Base-by-base conservation (phyloP, 257 asterid species). In the Fraxinus anomala region DNA sequence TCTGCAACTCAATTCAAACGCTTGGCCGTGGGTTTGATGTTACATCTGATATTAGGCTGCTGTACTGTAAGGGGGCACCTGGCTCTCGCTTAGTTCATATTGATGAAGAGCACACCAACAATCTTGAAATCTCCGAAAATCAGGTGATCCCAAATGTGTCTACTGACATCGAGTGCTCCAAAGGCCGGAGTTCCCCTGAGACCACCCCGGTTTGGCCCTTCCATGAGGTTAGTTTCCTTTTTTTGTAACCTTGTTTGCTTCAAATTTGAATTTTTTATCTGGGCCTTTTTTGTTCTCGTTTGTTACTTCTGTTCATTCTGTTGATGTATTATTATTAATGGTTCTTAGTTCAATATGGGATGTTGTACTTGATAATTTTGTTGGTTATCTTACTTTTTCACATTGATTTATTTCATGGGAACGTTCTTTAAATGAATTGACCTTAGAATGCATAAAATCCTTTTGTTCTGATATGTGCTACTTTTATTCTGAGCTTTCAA, bases 21-120 rank as follows among this genome's bases (percentile, higher is more conserved):
- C 87, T 96, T 67, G 99, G 99, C 16, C 93, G 99, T 70, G 99
- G 99, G 0, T 96, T 96, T 78, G 99, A 96, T 79, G 99, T 96
- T 76, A 92, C 99, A 28, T 96, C 99, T 33, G 99, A 96, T 85
- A 96, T 93, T 76, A 91, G 99, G 89, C 88, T 96, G 54, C 82
- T 96, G 61, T 96, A 96, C 78, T 96, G 99, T 73, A 96, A 96
- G 82, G 99, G 99, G 51, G 88, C 93, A 0, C 92, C 97, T 16
- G 94, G 96, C 63, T 93, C 99, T 13, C 91, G 97, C 30, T 85
- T 96, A 72, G 87, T 94, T 73, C 89, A 80, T 82, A 73, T 96
- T 68, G 96, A 96, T 78, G 96, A 92, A 63, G 83, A 86, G 13
- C 81, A 80, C 28, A 88, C 84, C 1, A 75, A 79, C 73, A 88